Evolutionary conservation across 768 basidiomycete genomes (phyloP).

Genomic region (Crepidotus variabilis): DNA sequence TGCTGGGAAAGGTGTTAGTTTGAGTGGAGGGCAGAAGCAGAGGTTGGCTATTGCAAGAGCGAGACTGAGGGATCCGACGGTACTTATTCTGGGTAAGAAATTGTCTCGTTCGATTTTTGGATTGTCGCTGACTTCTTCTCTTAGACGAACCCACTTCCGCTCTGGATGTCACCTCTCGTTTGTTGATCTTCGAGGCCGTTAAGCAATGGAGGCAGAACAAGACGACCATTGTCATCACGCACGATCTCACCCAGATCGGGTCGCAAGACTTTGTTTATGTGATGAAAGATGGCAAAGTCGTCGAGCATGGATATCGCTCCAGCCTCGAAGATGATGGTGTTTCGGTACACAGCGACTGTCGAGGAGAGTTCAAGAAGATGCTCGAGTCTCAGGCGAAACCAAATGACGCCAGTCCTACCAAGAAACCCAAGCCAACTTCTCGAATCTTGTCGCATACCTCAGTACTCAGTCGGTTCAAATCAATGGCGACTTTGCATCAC

Average conservation of each 20-base stretch:
- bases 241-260: slow-evolving; percentile 85
- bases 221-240: slow-evolving; percentile 93
- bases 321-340: slow-evolving; percentile 59
- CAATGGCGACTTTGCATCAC: slow-evolving; percentile 16
- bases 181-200: slow-evolving; percentile 76
- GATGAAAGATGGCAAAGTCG: slow-evolving; percentile 73
- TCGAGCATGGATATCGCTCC: slow-evolving; percentile 82
- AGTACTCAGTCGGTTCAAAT: slow-evolving; percentile 34
- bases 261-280: slow-evolving; percentile 87
- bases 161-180: slow-evolving; percentile 81
- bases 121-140: slow-evolving; percentile 44
- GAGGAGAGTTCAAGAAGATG: slow-evolving; percentile 74
- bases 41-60: slow-evolving; percentile 87
- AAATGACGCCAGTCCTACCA: slow-evolving; percentile 49
- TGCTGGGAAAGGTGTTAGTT: slow-evolving; percentile 49
- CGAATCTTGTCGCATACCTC: slow-evolving; percentile 41
- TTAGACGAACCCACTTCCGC: slow-evolving; percentile 80
- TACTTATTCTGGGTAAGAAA: slow-evolving; percentile 83
- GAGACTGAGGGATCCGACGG: slow-evolving; percentile 77
- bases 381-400: slow-evolving; percentile 45
- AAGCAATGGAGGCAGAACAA: slow-evolving; percentile 66
- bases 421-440: slow-evolving; percentile 26
- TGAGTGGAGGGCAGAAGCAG: slow-evolving; percentile 93
- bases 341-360: slow-evolving; percentile 13
- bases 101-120: background rate